Conservation (phyloP, 2,329 filamentous ascomycete genomes). For the Fusarium hostae region DNA sequence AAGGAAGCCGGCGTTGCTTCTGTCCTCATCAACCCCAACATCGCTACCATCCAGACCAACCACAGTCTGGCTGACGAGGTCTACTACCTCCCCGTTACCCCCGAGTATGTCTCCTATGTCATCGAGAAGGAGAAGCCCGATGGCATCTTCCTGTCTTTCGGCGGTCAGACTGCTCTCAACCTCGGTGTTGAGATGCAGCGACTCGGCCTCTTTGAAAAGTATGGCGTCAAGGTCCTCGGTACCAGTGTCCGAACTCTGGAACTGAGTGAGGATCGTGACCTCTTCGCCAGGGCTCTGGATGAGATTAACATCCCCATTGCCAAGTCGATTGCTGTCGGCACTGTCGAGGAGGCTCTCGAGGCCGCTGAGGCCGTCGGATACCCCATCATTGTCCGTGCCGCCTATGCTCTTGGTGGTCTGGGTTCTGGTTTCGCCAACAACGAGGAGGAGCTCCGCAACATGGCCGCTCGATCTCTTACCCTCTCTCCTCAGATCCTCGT, state of each 20-base stretch:
- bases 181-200: conserved; percentile 97
- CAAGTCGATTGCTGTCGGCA: conserved; percentile 91
- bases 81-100: conserved; percentile 97
- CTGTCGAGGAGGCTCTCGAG: conserved; percentile 89
- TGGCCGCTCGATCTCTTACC: conserved; percentile 91
- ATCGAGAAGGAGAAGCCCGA: conserved; percentile 96
- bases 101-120: conserved; percentile 97
- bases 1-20: conserved; percentile 94
- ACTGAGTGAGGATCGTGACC: conserved; percentile 93
- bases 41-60: conserved; percentile 97
- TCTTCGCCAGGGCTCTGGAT: conserved; percentile 94
- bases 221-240: conserved; percentile 93
- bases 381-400: conserved; percentile 96
- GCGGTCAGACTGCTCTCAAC: conserved; percentile 96
- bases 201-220: conserved; percentile 93
- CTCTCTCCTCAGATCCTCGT: conserved; percentile 96
- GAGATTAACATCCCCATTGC: conserved; percentile 98
- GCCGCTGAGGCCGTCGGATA: conserved; percentile 91
- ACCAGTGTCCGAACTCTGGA: conserved; percentile 95
- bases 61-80: conserved; percentile 96
- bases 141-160: conserved; percentile 96
- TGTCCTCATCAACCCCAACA: conserved; percentile 97
- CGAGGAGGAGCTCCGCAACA: conserved; percentile 90
- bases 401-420: conserved; percentile 94
- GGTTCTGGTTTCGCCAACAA: conserved; percentile 97